phyloP scores from a whole-genome alignment of 1,139 yeast species.

The Geotrichum citri-aurantii region DNA sequence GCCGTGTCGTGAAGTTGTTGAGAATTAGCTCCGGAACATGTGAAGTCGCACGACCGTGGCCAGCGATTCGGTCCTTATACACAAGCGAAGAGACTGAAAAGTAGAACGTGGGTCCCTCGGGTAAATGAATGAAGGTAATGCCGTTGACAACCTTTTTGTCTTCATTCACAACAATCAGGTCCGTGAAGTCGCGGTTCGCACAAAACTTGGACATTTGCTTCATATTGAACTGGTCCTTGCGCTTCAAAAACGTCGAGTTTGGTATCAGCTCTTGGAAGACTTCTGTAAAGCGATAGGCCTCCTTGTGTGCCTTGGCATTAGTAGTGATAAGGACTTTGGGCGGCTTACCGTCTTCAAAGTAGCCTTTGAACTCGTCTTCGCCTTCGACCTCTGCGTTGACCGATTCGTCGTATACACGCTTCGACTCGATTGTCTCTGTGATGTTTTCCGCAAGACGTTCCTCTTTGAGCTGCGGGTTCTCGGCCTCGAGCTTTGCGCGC shows the following conservation, averaged over 20 bases:
- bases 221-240: slow-evolving; percentile 78
- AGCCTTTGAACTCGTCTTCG: slow-evolving; percentile 67
- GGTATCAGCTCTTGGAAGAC: slow-evolving; percentile 80
- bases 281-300: slow-evolving; percentile 88
- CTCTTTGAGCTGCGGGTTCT: slow-evolving; percentile 73
- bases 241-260: slow-evolving; percentile 74
- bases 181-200: slow-evolving; percentile 77
- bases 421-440: slow-evolving; percentile 82
- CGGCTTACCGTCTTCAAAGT: slow-evolving; percentile 51
- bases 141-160: slow-evolving; percentile 91
- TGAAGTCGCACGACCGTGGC: slow-evolving; percentile 86
- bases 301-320: slow-evolving; percentile 74
- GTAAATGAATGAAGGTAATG: slow-evolving; percentile 83
- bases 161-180: slow-evolving; percentile 82
- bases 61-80: slow-evolving; percentile 48
- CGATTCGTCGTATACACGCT: slow-evolving; percentile 88
- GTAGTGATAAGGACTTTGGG: slow-evolving; percentile 91
- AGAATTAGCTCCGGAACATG: slow-evolving; percentile 89
- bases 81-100: slow-evolving; percentile 77
- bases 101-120: slow-evolving; percentile 92
- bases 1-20: slow-evolving; percentile 84
- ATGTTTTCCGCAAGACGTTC: slow-evolving; percentile 74
- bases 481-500: slow-evolving; percentile 77
- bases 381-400: slow-evolving; percentile 70
- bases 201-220: slow-evolving; percentile 82